Base-by-base conservation (phyloP, 192 early-diverging fungal species). In the Umbelopsis sp. region DNA sequence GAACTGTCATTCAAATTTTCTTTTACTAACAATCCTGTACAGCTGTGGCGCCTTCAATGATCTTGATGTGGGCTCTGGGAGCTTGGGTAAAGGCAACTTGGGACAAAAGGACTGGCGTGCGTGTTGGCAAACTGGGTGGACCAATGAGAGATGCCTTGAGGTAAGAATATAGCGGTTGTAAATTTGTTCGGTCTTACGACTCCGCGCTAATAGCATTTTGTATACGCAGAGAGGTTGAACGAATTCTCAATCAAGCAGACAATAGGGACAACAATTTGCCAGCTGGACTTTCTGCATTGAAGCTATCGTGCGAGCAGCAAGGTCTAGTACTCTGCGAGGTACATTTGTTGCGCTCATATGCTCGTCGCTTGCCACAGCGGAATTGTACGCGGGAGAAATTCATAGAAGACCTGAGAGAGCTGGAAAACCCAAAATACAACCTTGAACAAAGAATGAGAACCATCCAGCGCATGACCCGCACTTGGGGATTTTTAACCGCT, bases 341-440 rank as follows among this genome's bases (percentile, higher is more conserved):
- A 18, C 84, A 88, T 71, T 72, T 83, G n/a, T 69, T 92, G 65
- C 80, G 86, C 27, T 67, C 73, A 13, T 83, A 80, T 67, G 85
- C 83, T 10, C 53, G 61, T 5, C 66, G 64, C 20, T 47, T 91
- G 44, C 85, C 90, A 12, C 55, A 74, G 8, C 45, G 71, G 44
- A 82, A 78, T 37, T 85, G 78, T 45, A 71, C 86, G 16, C 84
- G 89, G 16, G 73, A 83, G 9, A 78, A 83, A 52, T 93, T 94
- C 66, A 67, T 94, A 35, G 88, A 94, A 73, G 94, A 96, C 78
- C 69, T 96, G 37, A 81, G 88, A 11, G 93, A 94, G 55, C 81
- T 96, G 20, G 93, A 95, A 75, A 81, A 86, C 68, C 78, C 80
- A 11, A 46, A 53, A 33, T 78, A 88, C 65, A 79, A 70, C 49